phyloP scores from a whole-genome alignment of 805 yeast species.

The Nakazawaea wickerhamii region DNA sequence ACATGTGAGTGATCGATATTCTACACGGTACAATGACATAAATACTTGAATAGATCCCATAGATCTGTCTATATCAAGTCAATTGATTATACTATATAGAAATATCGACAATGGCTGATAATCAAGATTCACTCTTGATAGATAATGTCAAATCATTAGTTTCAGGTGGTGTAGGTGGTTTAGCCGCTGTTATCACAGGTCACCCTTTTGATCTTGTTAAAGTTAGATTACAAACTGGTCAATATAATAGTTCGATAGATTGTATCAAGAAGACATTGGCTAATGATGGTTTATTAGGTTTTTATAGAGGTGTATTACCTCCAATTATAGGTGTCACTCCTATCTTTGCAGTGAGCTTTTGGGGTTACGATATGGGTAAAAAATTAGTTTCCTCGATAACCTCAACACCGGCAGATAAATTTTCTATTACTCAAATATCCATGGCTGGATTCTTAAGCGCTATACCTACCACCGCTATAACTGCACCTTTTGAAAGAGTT shows the following conservation, averaged over 20 bases:
- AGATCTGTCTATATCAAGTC: too few species aligned
- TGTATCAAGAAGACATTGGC: constrained; percentile 68
- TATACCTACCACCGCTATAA: constrained; percentile 88
- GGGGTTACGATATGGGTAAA: constrained; percentile 97
- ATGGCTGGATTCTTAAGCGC: constrained; percentile 95
- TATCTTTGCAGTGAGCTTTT: constrained; percentile 95
- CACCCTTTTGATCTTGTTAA: constrained; percentile 95
- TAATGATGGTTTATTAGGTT: constrained; percentile 72
- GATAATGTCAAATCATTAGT: constrained; percentile 84
- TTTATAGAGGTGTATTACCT: constrained; percentile 91
- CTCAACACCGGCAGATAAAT: constrained; percentile 30
- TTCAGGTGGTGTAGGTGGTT: constrained; percentile 95
- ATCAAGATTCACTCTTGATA: constrained; percentile 42
- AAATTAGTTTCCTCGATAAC: constrained; percentile 49
- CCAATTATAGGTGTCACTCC: constrained; percentile 97
- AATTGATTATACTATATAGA: too few species aligned
- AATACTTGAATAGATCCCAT: background rate
- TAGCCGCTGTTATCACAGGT: constrained; percentile 92
- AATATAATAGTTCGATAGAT: constrained; percentile 52
- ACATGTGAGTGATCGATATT: background rate
- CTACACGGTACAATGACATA: background rate
- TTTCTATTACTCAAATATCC: constrained; percentile 67
- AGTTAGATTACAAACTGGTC: constrained; percentile 85
- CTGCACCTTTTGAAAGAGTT: constrained; percentile 97
- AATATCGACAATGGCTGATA: constrained; percentile 37